Evolutionary conservation across 106 monocot species (phyloP).

Genomic region (Dactylorhiza incarnata): DNA sequence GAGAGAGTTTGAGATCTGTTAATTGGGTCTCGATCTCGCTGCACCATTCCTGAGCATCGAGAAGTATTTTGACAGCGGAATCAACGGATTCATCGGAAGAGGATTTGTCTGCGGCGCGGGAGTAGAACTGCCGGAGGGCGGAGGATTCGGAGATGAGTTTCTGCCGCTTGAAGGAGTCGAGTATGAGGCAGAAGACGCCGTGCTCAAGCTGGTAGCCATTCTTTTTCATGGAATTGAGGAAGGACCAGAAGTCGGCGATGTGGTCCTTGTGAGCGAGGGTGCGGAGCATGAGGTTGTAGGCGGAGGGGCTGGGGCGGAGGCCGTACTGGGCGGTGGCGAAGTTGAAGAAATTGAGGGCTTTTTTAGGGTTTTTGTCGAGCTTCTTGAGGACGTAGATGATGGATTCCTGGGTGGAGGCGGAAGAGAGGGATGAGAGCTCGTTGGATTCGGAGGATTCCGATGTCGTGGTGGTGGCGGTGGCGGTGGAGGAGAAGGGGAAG

Average conservation of each 20-base stretch:
- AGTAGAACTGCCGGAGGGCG: conserved; percentile 38
- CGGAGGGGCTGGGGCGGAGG: conserved; percentile 25
- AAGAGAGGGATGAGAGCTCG: neutral
- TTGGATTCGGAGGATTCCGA: neutral
- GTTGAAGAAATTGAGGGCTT: conserved; percentile 59
- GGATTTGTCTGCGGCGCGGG: neutral
- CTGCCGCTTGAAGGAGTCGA: conserved; percentile 46
- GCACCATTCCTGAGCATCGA: conserved; percentile 6
- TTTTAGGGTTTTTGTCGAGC: conserved; percentile 39
- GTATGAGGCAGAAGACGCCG: conserved; percentile 36
- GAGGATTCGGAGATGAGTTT: conserved; percentile 33
- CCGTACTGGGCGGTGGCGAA: conserved; percentile 12
- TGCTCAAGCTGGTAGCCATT: conserved; percentile 41
- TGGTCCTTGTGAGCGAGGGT: conserved; percentile 39
- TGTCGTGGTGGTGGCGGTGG: neutral
- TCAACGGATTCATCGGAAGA: neutral
- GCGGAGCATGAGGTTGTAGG: conserved; percentile 66
- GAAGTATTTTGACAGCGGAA: conserved; percentile 13
- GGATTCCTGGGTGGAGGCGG: conserved; percentile 39
- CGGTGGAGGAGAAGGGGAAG: conserved; percentile 1
- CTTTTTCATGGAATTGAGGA: conserved; percentile 48
- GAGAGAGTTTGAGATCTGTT: conserved; percentile 1
- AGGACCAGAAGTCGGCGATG: conserved; percentile 48
- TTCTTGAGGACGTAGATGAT: conserved; percentile 70
- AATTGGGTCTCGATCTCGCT: conserved; percentile 23